Evolutionary conservation across 2,329 filamentous ascomycete genomes (phyloP).

Genomic region (Trichoderma citrinoviride): DNA sequence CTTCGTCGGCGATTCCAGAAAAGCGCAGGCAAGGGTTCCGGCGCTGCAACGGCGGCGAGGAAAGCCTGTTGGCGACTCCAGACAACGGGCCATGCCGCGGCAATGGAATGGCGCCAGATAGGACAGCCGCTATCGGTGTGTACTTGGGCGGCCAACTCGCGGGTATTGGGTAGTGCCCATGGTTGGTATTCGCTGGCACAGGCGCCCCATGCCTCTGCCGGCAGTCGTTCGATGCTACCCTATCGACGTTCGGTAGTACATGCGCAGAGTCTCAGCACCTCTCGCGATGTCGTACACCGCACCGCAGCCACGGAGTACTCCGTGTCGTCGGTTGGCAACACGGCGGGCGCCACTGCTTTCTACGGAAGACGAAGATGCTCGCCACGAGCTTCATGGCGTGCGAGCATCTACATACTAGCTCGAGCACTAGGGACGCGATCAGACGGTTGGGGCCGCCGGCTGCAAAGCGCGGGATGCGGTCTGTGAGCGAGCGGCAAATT

Average conservation of each 20-base stretch:
- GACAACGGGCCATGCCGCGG: conserved; percentile 3
- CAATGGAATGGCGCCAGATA: conserved; percentile 14
- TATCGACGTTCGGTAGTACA: conserved; percentile 1
- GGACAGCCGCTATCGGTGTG: conserved; percentile 15
- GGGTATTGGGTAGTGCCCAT: conserved; percentile 2
- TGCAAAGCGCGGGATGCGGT: conserved; percentile 16
- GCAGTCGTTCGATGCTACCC: conserved; percentile 17
- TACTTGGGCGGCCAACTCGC: background rate
- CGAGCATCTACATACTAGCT: background rate
- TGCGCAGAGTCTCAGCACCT: background rate
- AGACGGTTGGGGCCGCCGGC: background rate
- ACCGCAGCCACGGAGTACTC: background rate
- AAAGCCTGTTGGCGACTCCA: background rate
- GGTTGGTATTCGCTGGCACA: conserved; percentile 14
- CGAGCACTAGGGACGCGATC: background rate
- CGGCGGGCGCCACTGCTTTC: background rate
- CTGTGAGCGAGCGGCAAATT: background rate
- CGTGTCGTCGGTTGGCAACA: background rate
- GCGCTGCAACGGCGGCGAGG: background rate
- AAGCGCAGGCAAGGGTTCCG: background rate
- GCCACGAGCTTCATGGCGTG: background rate
- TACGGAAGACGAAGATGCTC: background rate
- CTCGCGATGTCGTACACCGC: background rate
- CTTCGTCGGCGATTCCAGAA: conserved; percentile 16
- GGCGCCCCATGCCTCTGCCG: conserved; percentile 14